Evolutionary conservation across 805 yeast genomes (phyloP).

Genomic region (Lachancea fermentati): DNA sequence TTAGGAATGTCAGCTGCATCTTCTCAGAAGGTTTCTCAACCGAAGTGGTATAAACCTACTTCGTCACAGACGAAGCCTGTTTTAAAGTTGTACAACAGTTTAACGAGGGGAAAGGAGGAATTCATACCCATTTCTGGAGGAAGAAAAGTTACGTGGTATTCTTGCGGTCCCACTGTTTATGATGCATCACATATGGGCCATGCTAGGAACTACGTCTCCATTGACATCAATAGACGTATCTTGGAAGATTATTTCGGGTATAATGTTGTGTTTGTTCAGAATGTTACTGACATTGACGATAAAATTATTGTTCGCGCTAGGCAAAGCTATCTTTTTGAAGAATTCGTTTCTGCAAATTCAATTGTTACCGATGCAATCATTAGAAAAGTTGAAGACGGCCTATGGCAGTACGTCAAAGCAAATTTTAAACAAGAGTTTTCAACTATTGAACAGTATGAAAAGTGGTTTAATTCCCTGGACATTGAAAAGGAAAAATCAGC

Average conservation of each 20-base stretch:
- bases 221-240: constrained; percentile 87
- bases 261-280: constrained; percentile 82
- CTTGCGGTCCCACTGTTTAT: constrained; percentile 98
- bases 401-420: constrained; percentile 43
- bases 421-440: constrained; percentile 46
- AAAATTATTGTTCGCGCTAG: constrained; percentile 93
- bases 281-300: constrained; percentile 98
- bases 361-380: constrained; percentile 31
- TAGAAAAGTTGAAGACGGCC: constrained; percentile 38
- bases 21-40: constrained; percentile 37
- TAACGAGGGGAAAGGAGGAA: constrained; percentile 73
- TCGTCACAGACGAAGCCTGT: constrained; percentile 31
- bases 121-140: constrained; percentile 61
- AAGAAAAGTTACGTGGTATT: constrained; percentile 82
- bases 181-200: constrained; percentile 98
- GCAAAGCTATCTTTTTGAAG: constrained; percentile 73
- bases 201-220: constrained; percentile 93
- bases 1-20: constrained; percentile 2
- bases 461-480: constrained; percentile 51
- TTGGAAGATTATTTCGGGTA: constrained; percentile 89
- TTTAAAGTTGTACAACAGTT: constrained; percentile 70
- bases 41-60: constrained; percentile 46
- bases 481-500: constrained; percentile 43
- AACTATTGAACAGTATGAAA: constrained; percentile 35
- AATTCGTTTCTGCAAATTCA: constrained; percentile 38